A percentile compares a stretch with the other conserved stretches of the same genome.
Conservation (phyloP, 371 early-diverging fungal species). For the Mortierella sp. region DNA sequence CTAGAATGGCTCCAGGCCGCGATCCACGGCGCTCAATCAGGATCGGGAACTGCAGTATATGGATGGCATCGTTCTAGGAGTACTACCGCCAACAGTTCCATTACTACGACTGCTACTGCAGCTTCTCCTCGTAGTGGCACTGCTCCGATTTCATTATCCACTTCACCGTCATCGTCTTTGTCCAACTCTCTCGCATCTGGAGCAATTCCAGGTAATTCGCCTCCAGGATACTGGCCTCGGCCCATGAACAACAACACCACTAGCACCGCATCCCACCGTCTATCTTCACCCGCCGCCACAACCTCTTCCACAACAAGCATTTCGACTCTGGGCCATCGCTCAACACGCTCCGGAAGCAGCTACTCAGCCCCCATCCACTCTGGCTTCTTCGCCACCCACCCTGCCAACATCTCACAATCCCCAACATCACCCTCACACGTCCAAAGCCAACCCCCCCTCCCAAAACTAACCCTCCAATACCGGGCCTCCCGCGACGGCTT, state of each 20-base stretch:
- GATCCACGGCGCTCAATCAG: not conserved
- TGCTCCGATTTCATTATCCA: not conserved
- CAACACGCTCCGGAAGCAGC: conserved; percentile 15
- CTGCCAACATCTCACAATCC: not conserved
- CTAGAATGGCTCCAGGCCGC: conserved; percentile 40
- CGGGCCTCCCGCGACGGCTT: conserved; percentile 53
- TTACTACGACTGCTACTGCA: not conserved
- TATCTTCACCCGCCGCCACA: not conserved
- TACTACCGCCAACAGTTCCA: not conserved
- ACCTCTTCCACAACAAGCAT: not conserved
- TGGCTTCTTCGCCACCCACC: not conserved
- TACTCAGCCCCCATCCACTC: not conserved
- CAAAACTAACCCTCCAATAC: conserved; percentile 40
- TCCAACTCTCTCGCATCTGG: not conserved
- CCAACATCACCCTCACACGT: not conserved
- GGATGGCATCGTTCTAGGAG: conserved; percentile 1
- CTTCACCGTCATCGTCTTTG: not conserved
- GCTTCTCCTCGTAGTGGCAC: not conserved
- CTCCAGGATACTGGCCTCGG: not conserved
- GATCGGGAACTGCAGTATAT: not conserved
- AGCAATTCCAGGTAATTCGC: not conserved
- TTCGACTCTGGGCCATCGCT: conserved; percentile 1
- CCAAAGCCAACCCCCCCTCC: conserved; percentile 14
- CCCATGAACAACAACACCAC: not conserved
- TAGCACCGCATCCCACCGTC: not conserved